A percentile compares a stretch with the other conserved stretches of the same genome.
These are phyloP conservation scores for Medicago ruthenica DNA, from an alignment of 306 rosid species.

Conservation along the genomic window DNA sequence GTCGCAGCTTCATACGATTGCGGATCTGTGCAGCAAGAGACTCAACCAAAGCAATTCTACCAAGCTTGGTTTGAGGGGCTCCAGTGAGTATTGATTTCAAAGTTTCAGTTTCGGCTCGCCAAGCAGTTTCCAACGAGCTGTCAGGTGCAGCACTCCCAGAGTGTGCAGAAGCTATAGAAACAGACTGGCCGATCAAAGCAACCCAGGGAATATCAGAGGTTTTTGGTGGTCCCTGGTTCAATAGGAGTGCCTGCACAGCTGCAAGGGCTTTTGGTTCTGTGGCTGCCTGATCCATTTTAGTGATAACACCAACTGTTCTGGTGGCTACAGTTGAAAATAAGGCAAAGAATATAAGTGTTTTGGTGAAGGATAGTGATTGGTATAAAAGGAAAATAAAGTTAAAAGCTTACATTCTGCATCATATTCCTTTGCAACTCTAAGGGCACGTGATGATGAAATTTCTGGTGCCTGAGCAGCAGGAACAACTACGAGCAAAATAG, in stretches of 20 bases:
- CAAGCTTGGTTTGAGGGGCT: constrained; percentile 95
- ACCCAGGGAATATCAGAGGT: constrained; percentile 95
- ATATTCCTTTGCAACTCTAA: constrained; percentile 80
- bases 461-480: constrained; percentile 96
- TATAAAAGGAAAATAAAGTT: too few species aligned
- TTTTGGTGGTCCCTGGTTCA: constrained; percentile 92
- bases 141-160: constrained; percentile 89
- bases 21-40: constrained; percentile 90
- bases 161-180: constrained; percentile 90
- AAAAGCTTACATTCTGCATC: constrained; percentile 85
- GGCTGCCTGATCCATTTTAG: constrained; percentile 97
- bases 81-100: constrained; percentile 92
- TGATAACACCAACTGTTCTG: constrained; percentile 92
- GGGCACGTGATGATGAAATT: constrained; percentile 88
- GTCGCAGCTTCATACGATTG: constrained; percentile 89
- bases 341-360: too few species aligned
- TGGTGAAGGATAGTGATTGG: too few species aligned
- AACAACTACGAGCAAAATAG: constrained; percentile 80
- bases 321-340: too few species aligned
- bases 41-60: constrained; percentile 95
- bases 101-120: constrained; percentile 99
- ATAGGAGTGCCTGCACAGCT: constrained; percentile 92
- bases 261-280: constrained; percentile 90
- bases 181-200: constrained; percentile 97
- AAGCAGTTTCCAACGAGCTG: constrained; percentile 93